Conservation (phyloP, 176 grass and related monocot genomes). For the Eragrostis curvula region DNA sequence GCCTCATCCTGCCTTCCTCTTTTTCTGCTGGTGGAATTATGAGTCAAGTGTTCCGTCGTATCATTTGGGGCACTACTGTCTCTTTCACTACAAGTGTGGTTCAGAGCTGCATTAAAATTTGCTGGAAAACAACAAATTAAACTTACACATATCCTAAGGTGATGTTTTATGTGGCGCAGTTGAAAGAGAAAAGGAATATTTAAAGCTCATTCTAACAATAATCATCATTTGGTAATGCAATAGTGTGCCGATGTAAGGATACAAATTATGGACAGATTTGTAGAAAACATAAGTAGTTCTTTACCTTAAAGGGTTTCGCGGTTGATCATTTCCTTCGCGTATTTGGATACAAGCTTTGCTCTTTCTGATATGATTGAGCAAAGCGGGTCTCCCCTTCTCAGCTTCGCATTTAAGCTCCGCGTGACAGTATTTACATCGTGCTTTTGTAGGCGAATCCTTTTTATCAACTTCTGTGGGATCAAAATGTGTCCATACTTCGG, state of each 20-base stretch:
- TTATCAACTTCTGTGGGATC: background rate
- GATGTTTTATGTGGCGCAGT: too few relatives aligned
- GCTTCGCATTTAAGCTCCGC: background rate
- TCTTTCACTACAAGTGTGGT: background rate
- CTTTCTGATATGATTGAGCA: slow-evolving; percentile 22
- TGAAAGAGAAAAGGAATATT: too few relatives aligned
- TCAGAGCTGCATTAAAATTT: too few relatives aligned
- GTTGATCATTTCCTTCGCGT: background rate
- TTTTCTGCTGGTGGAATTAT: background rate
- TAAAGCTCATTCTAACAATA: too few relatives aligned
- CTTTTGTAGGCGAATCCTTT: background rate
- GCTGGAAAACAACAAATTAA: too few relatives aligned
- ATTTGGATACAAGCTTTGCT: background rate
- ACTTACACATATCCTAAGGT: too few relatives aligned
- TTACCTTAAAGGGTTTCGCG: background rate
- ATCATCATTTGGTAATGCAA: too few relatives aligned
- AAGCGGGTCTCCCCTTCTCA: background rate
- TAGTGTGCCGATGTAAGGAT: too few relatives aligned
- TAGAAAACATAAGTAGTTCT: too few relatives aligned
- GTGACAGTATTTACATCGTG: slow-evolving; percentile 6
- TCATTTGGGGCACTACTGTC: too few relatives aligned
- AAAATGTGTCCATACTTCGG: slow-evolving; percentile 8
- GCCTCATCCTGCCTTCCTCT: background rate
- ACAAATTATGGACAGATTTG: too few relatives aligned
- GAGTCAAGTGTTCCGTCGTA: too few relatives aligned